Evolutionary conservation across 2,329 filamentous ascomycete species (phyloP).

Genomic region (Setomelanomma holmii): DNA sequence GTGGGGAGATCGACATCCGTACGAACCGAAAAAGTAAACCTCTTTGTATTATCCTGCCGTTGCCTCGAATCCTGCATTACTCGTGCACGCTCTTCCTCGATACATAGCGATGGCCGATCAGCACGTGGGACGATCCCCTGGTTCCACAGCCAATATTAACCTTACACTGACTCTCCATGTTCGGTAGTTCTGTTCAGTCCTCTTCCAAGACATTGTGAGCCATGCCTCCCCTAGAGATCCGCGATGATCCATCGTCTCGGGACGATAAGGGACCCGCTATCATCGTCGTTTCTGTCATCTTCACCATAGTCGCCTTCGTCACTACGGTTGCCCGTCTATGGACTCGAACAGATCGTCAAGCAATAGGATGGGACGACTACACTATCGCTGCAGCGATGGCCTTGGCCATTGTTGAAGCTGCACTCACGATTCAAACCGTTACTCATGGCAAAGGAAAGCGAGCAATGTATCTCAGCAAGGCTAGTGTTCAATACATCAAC

Average conservation of each 20-base stretch:
- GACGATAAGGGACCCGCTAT: constrained; percentile 6
- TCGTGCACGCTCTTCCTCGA: background rate
- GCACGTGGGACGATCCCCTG: background rate
- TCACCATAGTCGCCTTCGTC: constrained; percentile 2
- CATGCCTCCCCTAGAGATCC: constrained; percentile 1
- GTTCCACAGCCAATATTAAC: background rate
- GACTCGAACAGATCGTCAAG: constrained; percentile 3
- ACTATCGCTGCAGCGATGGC: constrained; percentile 4
- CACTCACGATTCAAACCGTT: constrained; percentile 2
- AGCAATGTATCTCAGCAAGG: constrained; percentile 1
- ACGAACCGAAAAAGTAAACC: background rate
- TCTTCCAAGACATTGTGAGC: background rate
- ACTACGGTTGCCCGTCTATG: constrained; percentile 7
- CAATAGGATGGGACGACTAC: constrained; percentile 7
- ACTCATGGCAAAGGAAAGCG: constrained; percentile 8
- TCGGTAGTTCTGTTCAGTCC: background rate
- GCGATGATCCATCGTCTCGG: constrained; percentile 1
- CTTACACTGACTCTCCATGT: background rate
- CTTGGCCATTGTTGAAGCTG: constrained; percentile 5
- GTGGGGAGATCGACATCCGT: background rate
- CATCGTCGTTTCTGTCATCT: constrained; percentile 1
- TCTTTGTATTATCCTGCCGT: background rate
- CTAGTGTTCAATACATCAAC: constrained; percentile 2
- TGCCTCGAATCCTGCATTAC: background rate
- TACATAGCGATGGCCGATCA: background rate